phyloP scores from a whole-genome alignment of 2,329 filamentous ascomycete species.

The Claviceps digitariae region DNA sequence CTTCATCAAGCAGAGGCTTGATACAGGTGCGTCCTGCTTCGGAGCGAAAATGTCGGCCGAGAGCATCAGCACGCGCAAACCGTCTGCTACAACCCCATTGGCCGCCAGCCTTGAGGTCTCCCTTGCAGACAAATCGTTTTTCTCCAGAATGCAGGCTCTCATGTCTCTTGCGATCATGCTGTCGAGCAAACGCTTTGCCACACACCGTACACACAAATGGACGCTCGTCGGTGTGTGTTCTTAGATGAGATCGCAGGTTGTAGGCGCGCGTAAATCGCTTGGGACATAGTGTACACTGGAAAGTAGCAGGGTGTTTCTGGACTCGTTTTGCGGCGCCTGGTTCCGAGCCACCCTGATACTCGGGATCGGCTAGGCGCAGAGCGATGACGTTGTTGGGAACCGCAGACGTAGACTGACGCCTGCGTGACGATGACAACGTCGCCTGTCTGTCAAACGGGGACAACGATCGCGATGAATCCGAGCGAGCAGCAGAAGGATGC shows the following conservation, averaged over 20 bases:
- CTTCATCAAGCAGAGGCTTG: slow-evolving; percentile 91
- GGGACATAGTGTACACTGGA: slow-evolving; percentile 85
- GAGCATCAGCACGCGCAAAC: slow-evolving; percentile 88
- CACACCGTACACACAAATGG: slow-evolving; percentile 97
- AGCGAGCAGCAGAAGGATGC: slow-evolving; percentile 29
- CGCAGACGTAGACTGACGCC: slow-evolving; percentile 50
- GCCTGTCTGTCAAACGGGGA: slow-evolving; percentile 45
- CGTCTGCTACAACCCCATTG: slow-evolving; percentile 88
- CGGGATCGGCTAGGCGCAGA: slow-evolving; percentile 79
- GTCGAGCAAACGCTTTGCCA: slow-evolving; percentile 90
- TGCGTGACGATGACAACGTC: slow-evolving; percentile 19
- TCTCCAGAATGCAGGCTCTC: slow-evolving; percentile 93
- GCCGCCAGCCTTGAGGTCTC: slow-evolving; percentile 67
- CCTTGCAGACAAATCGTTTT: slow-evolving; percentile 97
- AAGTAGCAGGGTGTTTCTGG: slow-evolving; percentile 95
- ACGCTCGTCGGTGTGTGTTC: slow-evolving; percentile 92
- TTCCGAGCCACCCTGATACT: slow-evolving; percentile 55
- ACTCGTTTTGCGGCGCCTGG: slow-evolving; percentile 60
- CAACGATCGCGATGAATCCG: slow-evolving; percentile 39
- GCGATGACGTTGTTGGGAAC: slow-evolving; percentile 58
- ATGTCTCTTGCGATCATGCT: slow-evolving; percentile 94
- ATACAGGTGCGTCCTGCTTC: slow-evolving; percentile 95
- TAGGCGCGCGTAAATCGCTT: slow-evolving; percentile 96
- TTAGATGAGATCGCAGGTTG: slow-evolving; percentile 86
- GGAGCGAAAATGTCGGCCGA: slow-evolving; percentile 87